These are phyloP conservation scores for Eutypella sp. DNA, from an alignment of 2,329 filamentous ascomycete species.

Conservation along the genomic window DNA sequence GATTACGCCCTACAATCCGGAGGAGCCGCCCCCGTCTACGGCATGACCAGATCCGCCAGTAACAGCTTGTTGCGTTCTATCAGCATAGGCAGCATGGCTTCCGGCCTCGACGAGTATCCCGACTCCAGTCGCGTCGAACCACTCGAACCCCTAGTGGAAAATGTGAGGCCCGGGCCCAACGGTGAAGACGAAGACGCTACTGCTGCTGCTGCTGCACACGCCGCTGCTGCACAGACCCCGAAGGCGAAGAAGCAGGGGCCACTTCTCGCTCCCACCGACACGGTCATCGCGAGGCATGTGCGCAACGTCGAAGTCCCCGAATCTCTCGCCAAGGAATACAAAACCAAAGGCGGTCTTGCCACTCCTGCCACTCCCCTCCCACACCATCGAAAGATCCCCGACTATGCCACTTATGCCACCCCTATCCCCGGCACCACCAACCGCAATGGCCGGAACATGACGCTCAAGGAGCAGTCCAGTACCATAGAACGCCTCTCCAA, in stretches of 20 bases:
- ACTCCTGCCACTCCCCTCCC: conserved; percentile 39
- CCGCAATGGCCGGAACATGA: conserved; percentile 66
- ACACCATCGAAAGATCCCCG: conserved; percentile 38
- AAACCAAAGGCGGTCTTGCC: conserved; percentile 62
- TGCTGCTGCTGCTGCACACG: too few species aligned
- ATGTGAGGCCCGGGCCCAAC: conserved; percentile 31
- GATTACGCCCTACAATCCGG: conserved; percentile 83
- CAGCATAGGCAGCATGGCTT: conserved; percentile 86
- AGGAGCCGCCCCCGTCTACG: conserved; percentile 60
- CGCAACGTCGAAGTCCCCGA: conserved; percentile 88
- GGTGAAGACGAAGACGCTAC: conserved; percentile 38
- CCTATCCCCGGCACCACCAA: conserved; percentile 44
- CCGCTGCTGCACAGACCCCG: conserved; percentile 65
- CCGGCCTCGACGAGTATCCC: conserved; percentile 59
- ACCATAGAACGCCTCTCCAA: conserved; percentile 95
- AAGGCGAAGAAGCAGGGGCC: conserved; percentile 50
- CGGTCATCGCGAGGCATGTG: conserved; percentile 80
- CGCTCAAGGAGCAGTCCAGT: conserved; percentile 93
- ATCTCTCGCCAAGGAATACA: conserved; percentile 80
- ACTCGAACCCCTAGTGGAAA: conserved; percentile 46
- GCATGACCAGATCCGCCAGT: conserved; percentile 45
- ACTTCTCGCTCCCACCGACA: conserved; percentile 71
- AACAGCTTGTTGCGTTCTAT: conserved; percentile 66
- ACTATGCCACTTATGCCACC: too few species aligned
- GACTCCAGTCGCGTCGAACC: conserved; percentile 40